Base-by-base conservation (phyloP, 2,329 filamentous ascomycete species). In the Aspergillus sp. region DNA sequence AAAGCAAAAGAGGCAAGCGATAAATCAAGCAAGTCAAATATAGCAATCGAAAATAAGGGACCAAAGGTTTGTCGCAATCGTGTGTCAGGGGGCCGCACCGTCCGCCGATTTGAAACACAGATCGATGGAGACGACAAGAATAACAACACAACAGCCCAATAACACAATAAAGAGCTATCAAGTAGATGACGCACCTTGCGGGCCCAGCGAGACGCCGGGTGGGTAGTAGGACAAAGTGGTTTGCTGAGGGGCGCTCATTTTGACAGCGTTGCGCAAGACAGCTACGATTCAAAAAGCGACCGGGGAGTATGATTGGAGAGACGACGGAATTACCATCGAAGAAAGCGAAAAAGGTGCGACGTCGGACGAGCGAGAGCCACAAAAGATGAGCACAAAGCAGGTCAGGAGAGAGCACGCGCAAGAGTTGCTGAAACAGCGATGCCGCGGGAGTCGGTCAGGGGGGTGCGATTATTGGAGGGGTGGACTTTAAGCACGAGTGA, bases 171-270 rank as follows among this genome's bases (percentile, higher is more conserved):
- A 55, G 45, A 47, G 49, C 36, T 55, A 62, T 53, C 56, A 55
- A 57, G 36, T 48, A 50, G 45, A 59, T 68, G 66, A 73, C 71
- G 68, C 63, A 73, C 71, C 69, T 70, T 66, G 65, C 56, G 65
- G 64, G 48, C 64, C 66, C 64, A 71, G 63, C 61, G 69, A 67
- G 50, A 70, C 63, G 64, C 69, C 66, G 57, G 69, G 67, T 63
- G 68, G 65, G 63, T 70, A 71, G 59, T 61, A 63, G 24, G 62
- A 60, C 17, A 70, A 58, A 59, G 66, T 66, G 60, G 68, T 65
- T 64, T 65, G 59, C 50, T 64, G 64, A 49, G 63, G 56, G 64
- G 69, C 67, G 65, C 66, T 71, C 70, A 73, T 73, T 39, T 56
- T 68, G 62, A 26, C 36, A 51, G 58, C 43, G 50, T 22, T 53